Conservation (phyloP, 805 yeast species). For the Myxozyma monticola region DNA sequence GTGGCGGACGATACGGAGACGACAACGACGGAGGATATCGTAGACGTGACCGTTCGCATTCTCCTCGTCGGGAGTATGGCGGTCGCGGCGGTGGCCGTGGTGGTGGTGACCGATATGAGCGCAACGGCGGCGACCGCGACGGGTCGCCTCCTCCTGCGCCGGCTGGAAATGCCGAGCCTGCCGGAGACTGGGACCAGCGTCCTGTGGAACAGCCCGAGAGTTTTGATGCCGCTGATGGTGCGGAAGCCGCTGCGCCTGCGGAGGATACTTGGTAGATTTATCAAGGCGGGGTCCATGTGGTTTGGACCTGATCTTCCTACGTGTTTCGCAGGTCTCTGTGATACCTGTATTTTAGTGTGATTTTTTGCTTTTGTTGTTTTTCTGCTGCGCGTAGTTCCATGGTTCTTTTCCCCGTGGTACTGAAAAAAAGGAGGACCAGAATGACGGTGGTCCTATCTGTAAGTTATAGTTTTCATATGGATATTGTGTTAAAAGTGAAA, state of each 20-base stretch:
- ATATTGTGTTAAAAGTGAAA: no score
- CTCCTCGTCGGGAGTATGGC: slow-evolving; percentile 25
- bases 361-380: no score
- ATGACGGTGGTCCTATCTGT: no score
- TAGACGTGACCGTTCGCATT: slow-evolving; percentile 25
- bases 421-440: no score
- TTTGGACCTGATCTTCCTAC: no score
- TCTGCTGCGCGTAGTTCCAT: no score
- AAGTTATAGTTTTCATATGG: no score
- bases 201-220: no score
- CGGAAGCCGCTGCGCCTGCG: slow-evolving; percentile 1
- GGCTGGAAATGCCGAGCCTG: slow-evolving; percentile 6
- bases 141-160: slow-evolving; percentile 22
- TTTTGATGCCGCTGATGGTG: slow-evolving; percentile 5
- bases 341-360: no score
- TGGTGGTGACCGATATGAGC: slow-evolving; percentile 21
- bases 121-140: slow-evolving; percentile 27
- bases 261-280: slow-evolving; percentile 13
- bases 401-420: no score
- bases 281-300: no score
- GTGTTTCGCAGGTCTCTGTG: no score
- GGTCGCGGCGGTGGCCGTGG: slow-evolving; percentile 32
- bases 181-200: slow-evolving; percentile 18
- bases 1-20: slow-evolving; percentile 17
- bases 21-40: slow-evolving; percentile 21